Evolutionary conservation across 202 grass and related monocot species (phyloP), one percentile per base, ranked within the genome.

Genomic region (Zizania palustris): DNA sequence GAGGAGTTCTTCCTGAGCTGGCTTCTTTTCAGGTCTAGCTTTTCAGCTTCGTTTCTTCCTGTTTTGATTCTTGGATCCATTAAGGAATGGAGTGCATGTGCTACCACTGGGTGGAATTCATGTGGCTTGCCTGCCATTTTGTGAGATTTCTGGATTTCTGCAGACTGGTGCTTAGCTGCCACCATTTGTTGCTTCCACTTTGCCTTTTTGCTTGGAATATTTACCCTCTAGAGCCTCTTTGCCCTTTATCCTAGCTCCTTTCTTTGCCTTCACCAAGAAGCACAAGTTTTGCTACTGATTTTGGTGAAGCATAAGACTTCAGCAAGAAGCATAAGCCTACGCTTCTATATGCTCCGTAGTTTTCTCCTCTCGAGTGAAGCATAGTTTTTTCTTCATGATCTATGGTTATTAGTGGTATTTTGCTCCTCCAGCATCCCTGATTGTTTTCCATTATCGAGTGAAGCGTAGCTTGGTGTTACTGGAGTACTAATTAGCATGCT

Each of bases 161-260:
- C 42, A 59, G 13, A 22, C 35, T 71, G 43, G 44, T 73, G 69
- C 74, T 83, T 67, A 45, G 60, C 7, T 69, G 13, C 11, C 69
- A 69, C 6, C 61, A 18, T 69, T 18, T 37, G 43, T 51, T 28
- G 60, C 74, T 74, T 63, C 68, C 19, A n/a, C 63, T 79, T 79
- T 28, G 62, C 55, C 74, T 79, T 87, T 87, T 78, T 59, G 79
- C 62, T 61, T 65, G 9, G 80, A 74, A 83, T 83, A 37, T 83
- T 7, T 36, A 68, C 12, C 74, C 51, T 62, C 78, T 78, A 68
- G 44, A 68, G 44, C 61, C 13, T 51, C 45, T 63, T 87, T 46
- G 35, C 44, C 74, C 54, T 85, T 79, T 60, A 50, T 73, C 16
- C 74, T 41, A 50, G 4, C 1, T 9, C 5, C 20, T 45, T 74